Evolutionary conservation across 257 asterid species (phyloP).

Genomic region (Buddleja alternifolia): DNA sequence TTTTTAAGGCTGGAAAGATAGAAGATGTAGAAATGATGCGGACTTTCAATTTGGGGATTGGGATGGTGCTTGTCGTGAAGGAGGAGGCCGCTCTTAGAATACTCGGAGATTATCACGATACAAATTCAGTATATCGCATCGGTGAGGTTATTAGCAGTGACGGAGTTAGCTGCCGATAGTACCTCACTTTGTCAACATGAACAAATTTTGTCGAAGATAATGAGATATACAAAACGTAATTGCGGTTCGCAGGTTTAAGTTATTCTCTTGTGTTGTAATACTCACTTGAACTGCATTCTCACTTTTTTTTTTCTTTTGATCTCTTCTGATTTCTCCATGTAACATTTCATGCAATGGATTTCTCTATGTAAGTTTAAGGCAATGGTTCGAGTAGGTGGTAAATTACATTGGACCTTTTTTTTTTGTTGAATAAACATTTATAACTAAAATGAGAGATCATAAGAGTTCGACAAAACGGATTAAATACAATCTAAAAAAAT

Average conservation of each 20-base stretch:
- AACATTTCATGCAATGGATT: too few species aligned
- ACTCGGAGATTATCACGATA: constrained; percentile 40
- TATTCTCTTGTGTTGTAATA: too few species aligned
- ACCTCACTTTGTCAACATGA: not conserved
- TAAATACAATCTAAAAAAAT: too few species aligned
- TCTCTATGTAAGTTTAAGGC: too few species aligned
- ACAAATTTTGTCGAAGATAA: not conserved
- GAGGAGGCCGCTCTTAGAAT: constrained; percentile 66
- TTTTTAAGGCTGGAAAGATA: constrained; percentile 73
- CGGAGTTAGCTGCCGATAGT: constrained; percentile 61
- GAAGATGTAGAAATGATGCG: constrained; percentile 84
- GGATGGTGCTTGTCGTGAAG: constrained; percentile 85
- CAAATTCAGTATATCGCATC: constrained; percentile 41
- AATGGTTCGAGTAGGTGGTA: too few species aligned
- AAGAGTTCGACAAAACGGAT: too few species aligned
- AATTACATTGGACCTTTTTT: too few species aligned
- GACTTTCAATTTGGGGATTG: constrained; percentile 95
- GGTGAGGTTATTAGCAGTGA: constrained; percentile 72
- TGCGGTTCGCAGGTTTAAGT: not conserved
- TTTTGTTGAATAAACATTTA: too few species aligned
- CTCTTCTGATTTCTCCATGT: too few species aligned
- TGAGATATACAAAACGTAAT: not conserved
- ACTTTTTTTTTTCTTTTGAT: too few species aligned
- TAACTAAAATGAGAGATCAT: too few species aligned
- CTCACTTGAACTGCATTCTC: too few species aligned